Conservation (phyloP, 495 filamentous ascomycete genomes). For the Symbiotaphrina buchneri region DNA sequence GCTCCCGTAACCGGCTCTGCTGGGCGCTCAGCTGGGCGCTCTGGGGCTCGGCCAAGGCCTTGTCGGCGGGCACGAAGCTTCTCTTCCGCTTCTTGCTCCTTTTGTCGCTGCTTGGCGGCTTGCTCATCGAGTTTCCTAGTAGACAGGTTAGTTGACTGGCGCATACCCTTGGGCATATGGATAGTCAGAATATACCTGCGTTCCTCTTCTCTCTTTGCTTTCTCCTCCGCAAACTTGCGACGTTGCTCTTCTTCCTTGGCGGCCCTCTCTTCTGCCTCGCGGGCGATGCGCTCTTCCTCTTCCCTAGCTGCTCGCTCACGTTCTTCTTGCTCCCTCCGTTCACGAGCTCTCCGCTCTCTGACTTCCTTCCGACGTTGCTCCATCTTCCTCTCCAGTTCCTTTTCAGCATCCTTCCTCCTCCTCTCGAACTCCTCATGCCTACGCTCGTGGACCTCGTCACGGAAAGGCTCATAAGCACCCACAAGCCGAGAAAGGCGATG, state of each 20-base stretch:
- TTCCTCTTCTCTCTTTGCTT: constrained; percentile 67
- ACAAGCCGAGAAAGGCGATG: constrained; percentile 71
- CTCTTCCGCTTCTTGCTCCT: constrained; percentile 46
- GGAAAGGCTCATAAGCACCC: constrained; percentile 58
- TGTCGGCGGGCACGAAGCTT: constrained; percentile 22
- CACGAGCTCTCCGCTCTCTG: constrained; percentile 45
- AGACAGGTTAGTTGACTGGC: constrained; percentile 5
- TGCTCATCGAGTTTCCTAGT: constrained; percentile 40
- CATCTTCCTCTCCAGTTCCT: constrained; percentile 76
- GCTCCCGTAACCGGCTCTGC: constrained; percentile 5
- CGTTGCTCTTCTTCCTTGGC: constrained; percentile 49
- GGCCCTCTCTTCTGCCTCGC: constrained; percentile 65
- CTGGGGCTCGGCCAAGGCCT: constrained; percentile 12
- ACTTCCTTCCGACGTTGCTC: constrained; percentile 67
- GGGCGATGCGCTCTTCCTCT: constrained; percentile 58
- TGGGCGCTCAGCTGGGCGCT: constrained; percentile 5
- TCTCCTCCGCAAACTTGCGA: constrained; percentile 39
- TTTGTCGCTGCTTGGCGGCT: constrained; percentile 38
- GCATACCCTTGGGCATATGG: background rate
- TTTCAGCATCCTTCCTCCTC: constrained; percentile 68
- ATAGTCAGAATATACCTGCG: constrained; percentile 28
- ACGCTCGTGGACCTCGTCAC: constrained; percentile 53
- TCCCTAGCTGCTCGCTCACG: constrained; percentile 49
- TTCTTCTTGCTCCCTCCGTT: constrained; percentile 65
- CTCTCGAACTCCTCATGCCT: constrained; percentile 92